Base-by-base conservation (phyloP, 768 basidiomycete species). In the Boletus sp. region DNA sequence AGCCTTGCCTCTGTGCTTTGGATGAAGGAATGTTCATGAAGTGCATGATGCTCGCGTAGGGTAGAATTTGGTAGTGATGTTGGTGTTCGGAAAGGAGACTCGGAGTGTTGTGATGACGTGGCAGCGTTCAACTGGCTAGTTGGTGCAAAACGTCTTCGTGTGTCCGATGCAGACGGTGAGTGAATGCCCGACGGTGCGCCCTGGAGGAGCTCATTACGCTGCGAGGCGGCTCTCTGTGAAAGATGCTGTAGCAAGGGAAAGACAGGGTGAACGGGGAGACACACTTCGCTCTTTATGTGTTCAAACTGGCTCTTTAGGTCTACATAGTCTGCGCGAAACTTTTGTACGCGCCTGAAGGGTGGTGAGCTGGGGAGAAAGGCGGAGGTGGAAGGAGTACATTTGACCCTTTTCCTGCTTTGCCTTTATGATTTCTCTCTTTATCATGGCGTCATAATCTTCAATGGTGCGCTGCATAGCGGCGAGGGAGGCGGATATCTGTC, bases 401-500 rank as follows among this genome's bases (percentile, higher is more conserved):
- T 90, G 82, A 0, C 95, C 97, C 76, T 98, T 98, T 76, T 98
- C 96, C 73, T 94, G 88, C 75, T 97, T 98, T 45, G 91, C 86
- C 64, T 91, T 93, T 51, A 98, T 94, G 68, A 97, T 93, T 73
- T 99, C 97, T 59, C 95, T 81, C 76, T 89, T 92, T 0, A 92
- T 93, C 91, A 98, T 94, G 9, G 90, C 89, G 65, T 98, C 95
- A 68, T 96, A 98, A 68, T 99, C 97, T 58, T 98, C 95, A 60
- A 98, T 87, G 52, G 97, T 94, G 55, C 97, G 77, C 49, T 91
- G 87, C 82, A 98, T 87, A 2, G 94, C 94, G 29, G 93, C 85
- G n/a, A 99, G 78, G 9, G 93, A 94, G n/a, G 95, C 94, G 33
- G 92, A 92, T 74, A 99, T 94, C 82, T 98, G 96, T 73, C 95